These are phyloP conservation scores for Pleurotus platypus DNA, from an alignment of 768 basidiomycete genomes.

Conservation along the genomic window DNA sequence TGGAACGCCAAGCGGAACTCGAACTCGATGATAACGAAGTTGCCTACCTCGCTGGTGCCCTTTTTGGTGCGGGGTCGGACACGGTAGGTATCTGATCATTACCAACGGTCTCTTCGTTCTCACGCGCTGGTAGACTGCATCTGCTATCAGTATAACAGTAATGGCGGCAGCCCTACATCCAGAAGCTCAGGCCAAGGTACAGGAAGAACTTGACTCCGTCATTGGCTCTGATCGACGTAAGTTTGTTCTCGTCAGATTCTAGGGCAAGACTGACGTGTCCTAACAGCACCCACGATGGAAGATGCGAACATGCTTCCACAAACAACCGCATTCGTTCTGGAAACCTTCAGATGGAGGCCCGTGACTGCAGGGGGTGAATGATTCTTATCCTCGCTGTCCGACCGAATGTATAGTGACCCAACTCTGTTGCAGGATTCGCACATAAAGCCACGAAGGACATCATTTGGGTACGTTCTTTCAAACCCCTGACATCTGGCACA, in stretches of 20 bases:
- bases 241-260: constrained; percentile 4
- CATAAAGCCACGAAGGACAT: constrained; percentile 67
- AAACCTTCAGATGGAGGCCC: constrained; percentile 49
- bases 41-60: constrained; percentile 59
- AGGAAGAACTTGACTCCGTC: constrained; percentile 51
- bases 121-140: constrained; percentile 35
- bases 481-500: too few relatives aligned
- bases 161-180: constrained; percentile 58
- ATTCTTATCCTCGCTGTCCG: background rate
- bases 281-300: constrained; percentile 32
- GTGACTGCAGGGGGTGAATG: constrained; percentile 41
- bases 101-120: background rate
- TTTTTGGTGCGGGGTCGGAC: constrained; percentile 67
- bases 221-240: constrained; percentile 42
- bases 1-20: constrained; percentile 51
- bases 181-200: constrained; percentile 44
- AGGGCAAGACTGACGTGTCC: too few relatives aligned
- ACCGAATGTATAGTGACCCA: background rate
- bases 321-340: constrained; percentile 46
- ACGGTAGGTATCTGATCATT: constrained; percentile 31
- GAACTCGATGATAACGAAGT: constrained; percentile 54
- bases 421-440: constrained; percentile 39
- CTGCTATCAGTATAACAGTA: constrained; percentile 52
- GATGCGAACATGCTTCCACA: constrained; percentile 41
- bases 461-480: constrained; percentile 41